These are phyloP conservation scores for Chlorencoelia australis DNA, from an alignment of 2,329 filamentous ascomycete genomes.

Conservation along the genomic window DNA sequence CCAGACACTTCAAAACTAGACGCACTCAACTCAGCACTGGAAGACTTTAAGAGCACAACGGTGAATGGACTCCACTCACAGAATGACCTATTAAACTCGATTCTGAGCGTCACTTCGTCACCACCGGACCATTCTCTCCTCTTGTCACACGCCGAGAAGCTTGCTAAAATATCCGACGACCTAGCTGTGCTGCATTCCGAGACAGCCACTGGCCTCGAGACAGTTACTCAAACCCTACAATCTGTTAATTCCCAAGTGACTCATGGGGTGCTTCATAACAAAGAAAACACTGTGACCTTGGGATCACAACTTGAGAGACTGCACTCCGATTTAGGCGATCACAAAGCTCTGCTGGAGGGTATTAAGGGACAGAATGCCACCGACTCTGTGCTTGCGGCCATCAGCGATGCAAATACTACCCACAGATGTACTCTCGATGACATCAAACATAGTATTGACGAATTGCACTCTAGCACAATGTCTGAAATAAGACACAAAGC, in stretches of 20 bases:
- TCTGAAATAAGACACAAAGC: no score
- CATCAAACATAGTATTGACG: background rate
- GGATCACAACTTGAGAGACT: constrained; percentile 1
- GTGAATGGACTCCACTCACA: constrained; percentile 1
- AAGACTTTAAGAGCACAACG: constrained; percentile 2
- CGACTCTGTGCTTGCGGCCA: background rate
- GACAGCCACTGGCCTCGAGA: constrained; percentile 4
- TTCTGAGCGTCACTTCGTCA: background rate
- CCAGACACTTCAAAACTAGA: constrained; percentile 7
- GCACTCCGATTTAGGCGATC: background rate
- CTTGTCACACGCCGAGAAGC: constrained; percentile 1
- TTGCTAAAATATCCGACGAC: constrained; percentile 5
- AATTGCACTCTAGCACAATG: background rate
- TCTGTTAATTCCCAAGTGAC: constrained; percentile 1
- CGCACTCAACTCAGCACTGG: constrained; percentile 1
- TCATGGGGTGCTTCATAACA: constrained; percentile 2
- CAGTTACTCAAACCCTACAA: constrained; percentile 5
- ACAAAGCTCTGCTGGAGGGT: constrained; percentile 1
- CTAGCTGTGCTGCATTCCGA: constrained; percentile 3
- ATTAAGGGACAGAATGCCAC: background rate
- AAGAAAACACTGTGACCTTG: constrained; percentile 1
- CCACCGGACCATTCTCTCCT: background rate
- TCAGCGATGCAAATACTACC: background rate
- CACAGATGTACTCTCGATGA: background rate
- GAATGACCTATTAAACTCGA: background rate